Evolutionary conservation across 179 eudicot species (phyloP), one percentile per base, ranked within the genome.

Genomic region (Sideroxylon spinosum): DNA sequence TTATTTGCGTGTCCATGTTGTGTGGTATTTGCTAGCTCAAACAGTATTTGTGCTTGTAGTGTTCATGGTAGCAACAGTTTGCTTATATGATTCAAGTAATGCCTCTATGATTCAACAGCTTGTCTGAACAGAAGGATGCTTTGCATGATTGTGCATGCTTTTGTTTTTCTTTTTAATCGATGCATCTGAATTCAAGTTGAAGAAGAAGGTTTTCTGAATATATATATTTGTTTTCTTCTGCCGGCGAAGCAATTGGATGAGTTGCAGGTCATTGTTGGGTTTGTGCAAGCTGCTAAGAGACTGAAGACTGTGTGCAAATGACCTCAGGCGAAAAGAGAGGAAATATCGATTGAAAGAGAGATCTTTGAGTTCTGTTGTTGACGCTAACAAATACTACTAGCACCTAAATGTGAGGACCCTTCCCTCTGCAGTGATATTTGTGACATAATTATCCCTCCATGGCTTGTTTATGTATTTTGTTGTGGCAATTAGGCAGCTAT

Each of bases 271-370:
- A 89, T 91, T 22, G 82, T 80, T 13, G 90, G 87, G 65, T 91
- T 91, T 68, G 90, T 82, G 72, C 78, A 89, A 86, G 87, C 92
- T 60, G 95, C 95, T 0, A 91, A 89, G 89, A 84, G 92, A 76
- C 86, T 91, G 84, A 91, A 89, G 85, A 80, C 79, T 6, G 87
- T 83, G 55, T 83, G 89, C 86, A 86, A 91, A 84, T 89, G 85
- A 89, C 80, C 22, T 57, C 29, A 2, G n/a, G 50, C 14, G 22
- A 49, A 25, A 75, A 14, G n/a, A 22, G 32, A 60, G 57, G 20
- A 17, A 17, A n/a, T n/a, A n/a, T n/a, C n/a, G 29, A 63, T 32
- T 32, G 9, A n/a, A n/a, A 6, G 76, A 60, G 57, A 66, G 9
- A 25, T 77, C n/a, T 49, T 66, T 81, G 68, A 57, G 76, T 22